A percentile compares a stretch with the other conserved stretches of the same genome.
Conservation (phyloP, 228 moss, liverwort and hornwort species). For the Sphagnum fallax region DNA sequence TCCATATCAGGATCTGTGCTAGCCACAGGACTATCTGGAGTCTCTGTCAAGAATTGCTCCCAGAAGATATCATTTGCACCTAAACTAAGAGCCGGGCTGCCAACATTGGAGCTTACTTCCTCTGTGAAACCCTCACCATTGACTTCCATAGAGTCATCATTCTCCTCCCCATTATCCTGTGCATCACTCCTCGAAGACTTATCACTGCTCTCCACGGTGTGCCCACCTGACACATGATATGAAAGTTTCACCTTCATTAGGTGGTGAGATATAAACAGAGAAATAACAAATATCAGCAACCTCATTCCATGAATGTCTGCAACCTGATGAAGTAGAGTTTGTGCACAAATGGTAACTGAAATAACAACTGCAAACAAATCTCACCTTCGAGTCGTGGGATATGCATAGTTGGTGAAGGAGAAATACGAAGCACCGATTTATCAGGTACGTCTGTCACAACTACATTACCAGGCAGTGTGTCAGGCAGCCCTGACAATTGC, state of each 20-base stretch:
- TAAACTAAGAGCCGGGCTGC: conserved; percentile 31
- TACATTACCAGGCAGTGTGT: conserved; percentile 9
- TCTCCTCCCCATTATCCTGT: conserved; percentile 13
- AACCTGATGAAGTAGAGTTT: too few species aligned
- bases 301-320: too few species aligned
- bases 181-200: conserved; percentile 11
- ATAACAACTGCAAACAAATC: too few species aligned
- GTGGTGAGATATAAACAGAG: not conserved
- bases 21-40: conserved; percentile 33
- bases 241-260: not conserved
- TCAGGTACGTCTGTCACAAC: conserved; percentile 19
- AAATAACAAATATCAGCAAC: too few species aligned
- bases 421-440: conserved; percentile 15
- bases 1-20: conserved; percentile 35
- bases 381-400: conserved; percentile 42
- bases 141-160: conserved; percentile 42
- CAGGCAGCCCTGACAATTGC: conserved; percentile 43
- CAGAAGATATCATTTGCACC: conserved; percentile 72
- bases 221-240: conserved; percentile 17
- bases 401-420: conserved; percentile 19
- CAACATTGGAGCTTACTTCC: conserved; percentile 33
- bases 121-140: conserved; percentile 29
- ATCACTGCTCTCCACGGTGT: conserved; percentile 17
- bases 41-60: conserved; percentile 76
- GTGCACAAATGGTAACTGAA: too few species aligned